These are phyloP conservation scores for Dalechampia spathulata DNA, from an alignment of 441 rosid genomes.

Conservation along the genomic window DNA sequence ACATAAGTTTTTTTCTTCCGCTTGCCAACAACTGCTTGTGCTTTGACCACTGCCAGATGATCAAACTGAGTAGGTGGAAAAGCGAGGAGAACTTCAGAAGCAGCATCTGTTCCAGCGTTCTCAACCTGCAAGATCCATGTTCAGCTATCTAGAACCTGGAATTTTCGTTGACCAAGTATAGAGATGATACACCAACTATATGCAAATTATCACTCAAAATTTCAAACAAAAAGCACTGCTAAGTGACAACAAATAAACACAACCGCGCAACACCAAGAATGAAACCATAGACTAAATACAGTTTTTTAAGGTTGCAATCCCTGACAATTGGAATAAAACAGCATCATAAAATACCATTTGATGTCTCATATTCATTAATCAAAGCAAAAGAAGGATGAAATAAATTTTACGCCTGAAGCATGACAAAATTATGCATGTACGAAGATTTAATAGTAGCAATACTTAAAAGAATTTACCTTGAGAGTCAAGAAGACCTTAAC, in stretches of 20 bases:
- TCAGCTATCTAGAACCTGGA: not conserved
- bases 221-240: not conserved
- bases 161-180: too few relatives aligned
- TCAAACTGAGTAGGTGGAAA: constrained; percentile 69
- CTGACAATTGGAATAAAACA: not conserved
- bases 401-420: not conserved
- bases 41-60: constrained; percentile 67
- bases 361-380: too few relatives aligned
- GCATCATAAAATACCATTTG: not conserved
- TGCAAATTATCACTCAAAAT: not conserved
- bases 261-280: not conserved
- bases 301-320: too few relatives aligned
- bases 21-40: constrained; percentile 60
- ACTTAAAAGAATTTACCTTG: constrained; percentile 46
- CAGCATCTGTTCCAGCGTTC: constrained; percentile 55
- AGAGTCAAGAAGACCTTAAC: constrained; percentile 75
- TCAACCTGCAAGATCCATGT: constrained; percentile 54
- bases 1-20: constrained; percentile 49
- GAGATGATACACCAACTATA: too few relatives aligned
- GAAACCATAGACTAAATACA: not conserved
- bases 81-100: constrained; percentile 70
- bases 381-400: not conserved
- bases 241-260: not conserved
- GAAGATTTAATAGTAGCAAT: not conserved
- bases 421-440: not conserved